A percentile compares a stretch with the other conserved stretches of the same genome.
These are phyloP conservation scores for Rosellinia necatrix DNA, from an alignment of 2,329 filamentous ascomycete genomes.

Conservation along the genomic window DNA sequence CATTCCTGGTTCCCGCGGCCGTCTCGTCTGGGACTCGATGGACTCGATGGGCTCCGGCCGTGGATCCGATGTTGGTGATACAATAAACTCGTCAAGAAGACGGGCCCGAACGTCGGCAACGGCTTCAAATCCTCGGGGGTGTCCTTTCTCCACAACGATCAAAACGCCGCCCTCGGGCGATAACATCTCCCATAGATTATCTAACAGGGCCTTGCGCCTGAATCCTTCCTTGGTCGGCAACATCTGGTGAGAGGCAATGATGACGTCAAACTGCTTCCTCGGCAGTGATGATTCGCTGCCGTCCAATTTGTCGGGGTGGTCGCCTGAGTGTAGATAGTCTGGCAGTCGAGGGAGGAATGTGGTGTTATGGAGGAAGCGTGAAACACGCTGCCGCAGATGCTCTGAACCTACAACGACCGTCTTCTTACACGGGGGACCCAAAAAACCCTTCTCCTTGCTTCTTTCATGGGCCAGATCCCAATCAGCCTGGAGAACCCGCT, in stretches of 20 bases:
- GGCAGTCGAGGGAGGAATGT: conserved; percentile 92
- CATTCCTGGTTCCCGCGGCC: conserved; percentile 62
- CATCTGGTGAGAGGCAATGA: conserved; percentile 85
- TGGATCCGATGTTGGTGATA: conserved; percentile 38
- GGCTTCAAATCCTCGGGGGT: conserved; percentile 89
- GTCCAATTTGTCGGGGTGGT: conserved; percentile 64
- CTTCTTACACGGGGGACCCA: conserved; percentile 71
- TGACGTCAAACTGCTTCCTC: conserved; percentile 84
- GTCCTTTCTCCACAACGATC: conserved; percentile 86
- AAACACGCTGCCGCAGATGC: conserved; percentile 73
- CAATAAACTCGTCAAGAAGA: conserved; percentile 71
- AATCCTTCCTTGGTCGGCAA: conserved; percentile 77
- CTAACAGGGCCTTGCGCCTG: conserved; percentile 75
- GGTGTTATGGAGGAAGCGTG: conserved; percentile 80
- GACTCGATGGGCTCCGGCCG: conserved; percentile 48
- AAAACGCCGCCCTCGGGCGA: conserved; percentile 85
- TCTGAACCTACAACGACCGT: conserved; percentile 82
- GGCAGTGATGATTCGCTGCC: conserved; percentile 58
- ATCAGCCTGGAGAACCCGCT: conserved; percentile 78
- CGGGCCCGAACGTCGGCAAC: conserved; percentile 83
- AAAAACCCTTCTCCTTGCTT: conserved; percentile 41
- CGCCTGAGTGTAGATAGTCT: conserved; percentile 73
- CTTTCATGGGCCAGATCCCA: conserved; percentile 71
- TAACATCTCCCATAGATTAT: conserved; percentile 88
- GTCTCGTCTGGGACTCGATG: conserved; percentile 46